Percentiles rank a stretch among this genome's conserved stretches.
phyloP scores from a whole-genome alignment of 352 stramenopile species.

The Pythium rishiriense region DNA sequence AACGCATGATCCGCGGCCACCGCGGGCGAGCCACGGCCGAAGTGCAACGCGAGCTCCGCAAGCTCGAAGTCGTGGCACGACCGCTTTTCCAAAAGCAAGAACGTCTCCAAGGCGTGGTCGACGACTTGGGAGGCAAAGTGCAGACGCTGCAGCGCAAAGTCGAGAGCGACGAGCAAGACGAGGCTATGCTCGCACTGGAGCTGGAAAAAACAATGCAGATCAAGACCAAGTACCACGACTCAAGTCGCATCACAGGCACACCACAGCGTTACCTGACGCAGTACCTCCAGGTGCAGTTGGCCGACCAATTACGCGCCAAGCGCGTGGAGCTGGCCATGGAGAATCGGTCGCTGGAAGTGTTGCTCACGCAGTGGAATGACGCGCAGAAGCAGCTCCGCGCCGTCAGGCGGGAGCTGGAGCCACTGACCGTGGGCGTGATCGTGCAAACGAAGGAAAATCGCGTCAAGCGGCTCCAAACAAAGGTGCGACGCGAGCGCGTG shows the following conservation, averaged over 20 bases:
- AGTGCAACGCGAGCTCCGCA: constrained; percentile 69
- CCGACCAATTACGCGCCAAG: constrained; percentile 78
- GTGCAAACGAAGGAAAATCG: constrained; percentile 76
- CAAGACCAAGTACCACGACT: constrained; percentile 87
- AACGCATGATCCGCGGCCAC: constrained; percentile 80
- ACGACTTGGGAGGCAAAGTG: constrained; percentile 56
- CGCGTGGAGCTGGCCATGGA: constrained; percentile 67
- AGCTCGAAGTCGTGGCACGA: constrained; percentile 70
- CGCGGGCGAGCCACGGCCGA: constrained; percentile 68
- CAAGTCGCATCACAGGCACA: constrained; percentile 80
- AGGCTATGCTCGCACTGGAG: constrained; percentile 58
- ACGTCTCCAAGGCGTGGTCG: constrained; percentile 39
- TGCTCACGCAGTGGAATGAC: constrained; percentile 63
- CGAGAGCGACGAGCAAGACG: constrained; percentile 47
- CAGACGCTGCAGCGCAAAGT: constrained; percentile 41
- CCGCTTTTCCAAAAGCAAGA: constrained; percentile 68
- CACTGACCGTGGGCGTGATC: constrained; percentile 81
- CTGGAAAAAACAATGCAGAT: constrained; percentile 84
- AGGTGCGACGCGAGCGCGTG: constrained; percentile 62
- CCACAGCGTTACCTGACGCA: constrained; percentile 92
- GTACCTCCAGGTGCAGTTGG: constrained; percentile 90
- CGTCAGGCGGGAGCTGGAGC: constrained; percentile 76
- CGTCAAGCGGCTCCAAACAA: constrained; percentile 60
- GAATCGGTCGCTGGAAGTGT: constrained; percentile 46
- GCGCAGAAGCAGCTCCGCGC: constrained; percentile 68